Base-by-base conservation (phyloP, 2,329 filamentous ascomycete genomes). In the Hypoxylon sp. region DNA sequence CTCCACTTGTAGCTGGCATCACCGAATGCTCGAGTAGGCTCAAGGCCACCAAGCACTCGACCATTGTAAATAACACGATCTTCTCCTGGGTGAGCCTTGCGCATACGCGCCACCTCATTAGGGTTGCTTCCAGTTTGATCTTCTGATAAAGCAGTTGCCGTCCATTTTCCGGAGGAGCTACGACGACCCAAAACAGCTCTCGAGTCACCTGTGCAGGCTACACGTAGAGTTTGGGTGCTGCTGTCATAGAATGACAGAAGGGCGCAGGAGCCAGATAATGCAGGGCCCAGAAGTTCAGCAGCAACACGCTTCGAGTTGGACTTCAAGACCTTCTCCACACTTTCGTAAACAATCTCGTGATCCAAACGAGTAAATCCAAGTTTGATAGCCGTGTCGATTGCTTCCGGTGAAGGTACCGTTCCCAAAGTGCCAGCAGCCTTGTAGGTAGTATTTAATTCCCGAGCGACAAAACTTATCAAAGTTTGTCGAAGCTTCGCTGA, bases 1-100 rank as follows among this genome's bases (percentile, higher is more conserved):
- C 88, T 92, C 96, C 96, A 99, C 81, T 99, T 99, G 84, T 99
- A 99, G 74, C 92, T 91, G 8, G 96, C 95, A 80, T 99, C 96
- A 37, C 96, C 97, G 80, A 99, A 99, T 0, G 97, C 95, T 70
- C 96, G 91, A 17, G 92, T 95, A 3, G 96, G 96, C 80, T 99
- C 96, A 11, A 99, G 85, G 17, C 94, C 93, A 48, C 96, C 96
- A 0, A 99, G 86, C 14, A 99, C 93, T 68, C 96, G 92, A 5
- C 96, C 96, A 73, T 97, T 96, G 47, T 90, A 87, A 44, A 97
- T 90, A 8, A 98, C 96, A 74, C 94, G 86, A 13, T 93, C 91
- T 81, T 99, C 96, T 29, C 92, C 92, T 0, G 96, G 96, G 77
- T 99, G 96, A 74, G 94, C 92, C 71, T 88, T 90, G 35, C 93